These are phyloP conservation scores for Stagonosporopsis cucurbitacearum DNA, from an alignment of 2,329 filamentous ascomycete genomes.

Conservation along the genomic window DNA sequence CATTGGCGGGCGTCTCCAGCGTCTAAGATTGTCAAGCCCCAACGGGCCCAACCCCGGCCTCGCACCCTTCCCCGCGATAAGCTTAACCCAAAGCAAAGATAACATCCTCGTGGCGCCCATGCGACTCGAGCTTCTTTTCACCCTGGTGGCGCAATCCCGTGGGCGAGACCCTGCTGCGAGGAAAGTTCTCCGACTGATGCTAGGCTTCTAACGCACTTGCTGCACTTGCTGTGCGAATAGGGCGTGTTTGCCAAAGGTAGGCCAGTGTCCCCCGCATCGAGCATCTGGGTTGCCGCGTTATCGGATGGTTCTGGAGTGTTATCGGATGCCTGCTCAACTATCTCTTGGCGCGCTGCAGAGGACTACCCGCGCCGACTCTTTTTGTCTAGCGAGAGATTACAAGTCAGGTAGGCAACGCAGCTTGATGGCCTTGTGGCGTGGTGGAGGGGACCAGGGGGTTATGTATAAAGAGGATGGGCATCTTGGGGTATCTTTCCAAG, in stretches of 20 bases:
- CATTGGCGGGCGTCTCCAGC: constrained; percentile 12
- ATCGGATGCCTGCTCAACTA: constrained; percentile 8
- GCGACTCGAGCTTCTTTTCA: neutral
- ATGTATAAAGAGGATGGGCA: constrained; percentile 3
- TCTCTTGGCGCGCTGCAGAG: constrained; percentile 9
- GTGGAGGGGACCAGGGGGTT: neutral
- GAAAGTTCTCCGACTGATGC: constrained; percentile 3
- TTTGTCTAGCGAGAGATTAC: constrained; percentile 10
- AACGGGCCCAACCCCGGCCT: neutral
- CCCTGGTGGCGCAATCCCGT: neutral
- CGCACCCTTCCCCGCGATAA: constrained; percentile 13
- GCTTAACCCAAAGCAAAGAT: constrained; percentile 15
- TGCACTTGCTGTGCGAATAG: neutral
- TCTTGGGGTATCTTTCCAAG: constrained; percentile 1
- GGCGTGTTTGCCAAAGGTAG: neutral
- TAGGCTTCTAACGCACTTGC: neutral
- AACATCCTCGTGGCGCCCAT: constrained; percentile 1
- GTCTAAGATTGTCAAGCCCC: constrained; percentile 3
- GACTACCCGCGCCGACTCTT: neutral
- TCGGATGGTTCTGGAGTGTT: neutral
- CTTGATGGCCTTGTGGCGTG: neutral
- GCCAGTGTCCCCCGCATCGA: neutral
- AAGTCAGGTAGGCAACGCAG: constrained; percentile 11
- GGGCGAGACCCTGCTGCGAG: neutral
- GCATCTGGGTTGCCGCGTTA: neutral